Percentiles rank a stretch among this genome's conserved stretches.
phyloP scores from a whole-genome alignment of 805 yeast species.

The Tetrapisispora pingtungensis region DNA sequence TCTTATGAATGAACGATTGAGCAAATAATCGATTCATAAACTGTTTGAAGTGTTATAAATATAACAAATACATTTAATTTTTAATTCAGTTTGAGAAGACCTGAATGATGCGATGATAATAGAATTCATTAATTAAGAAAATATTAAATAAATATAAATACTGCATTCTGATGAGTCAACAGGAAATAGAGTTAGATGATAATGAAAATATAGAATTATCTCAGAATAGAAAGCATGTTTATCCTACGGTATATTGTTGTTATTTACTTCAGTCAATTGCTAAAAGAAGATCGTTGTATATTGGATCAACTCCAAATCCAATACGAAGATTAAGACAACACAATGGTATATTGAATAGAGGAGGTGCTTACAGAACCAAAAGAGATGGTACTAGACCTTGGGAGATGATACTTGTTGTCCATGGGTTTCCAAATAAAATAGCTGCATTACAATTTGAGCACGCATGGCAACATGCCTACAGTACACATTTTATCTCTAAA shows the following conservation, averaged over 20 bases:
- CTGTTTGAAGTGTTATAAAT: too few species aligned
- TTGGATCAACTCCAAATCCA: conserved; percentile 81
- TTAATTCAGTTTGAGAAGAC: too few species aligned
- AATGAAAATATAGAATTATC: background rate
- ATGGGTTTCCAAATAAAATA: conserved; percentile 62
- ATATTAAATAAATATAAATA: too few species aligned
- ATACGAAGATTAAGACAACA: conserved; percentile 61
- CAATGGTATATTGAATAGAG: conserved; percentile 51
- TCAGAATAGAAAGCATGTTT: conserved; percentile 2
- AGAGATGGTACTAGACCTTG: conserved; percentile 56
- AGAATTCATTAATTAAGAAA: background rate
- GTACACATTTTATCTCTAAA: conserved; percentile 47
- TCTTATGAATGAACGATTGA: too few species aligned
- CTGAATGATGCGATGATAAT: background rate
- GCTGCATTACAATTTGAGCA: conserved; percentile 75
- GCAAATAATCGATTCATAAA: too few species aligned
- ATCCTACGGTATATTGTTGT: conserved; percentile 49
- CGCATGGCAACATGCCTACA: conserved; percentile 69
- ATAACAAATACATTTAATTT: too few species aligned
- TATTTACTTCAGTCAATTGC: conserved; percentile 55
- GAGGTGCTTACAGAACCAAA: conserved; percentile 66
- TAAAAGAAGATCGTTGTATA: conserved; percentile 51
- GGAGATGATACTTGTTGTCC: conserved; percentile 52
- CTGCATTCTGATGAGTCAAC: background rate
- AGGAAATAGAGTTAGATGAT: background rate